Evolutionary conservation across 805 yeast genomes (phyloP), one percentile per base, ranked within the genome.

Genomic region (Metschnikowia santaceciliae): DNA sequence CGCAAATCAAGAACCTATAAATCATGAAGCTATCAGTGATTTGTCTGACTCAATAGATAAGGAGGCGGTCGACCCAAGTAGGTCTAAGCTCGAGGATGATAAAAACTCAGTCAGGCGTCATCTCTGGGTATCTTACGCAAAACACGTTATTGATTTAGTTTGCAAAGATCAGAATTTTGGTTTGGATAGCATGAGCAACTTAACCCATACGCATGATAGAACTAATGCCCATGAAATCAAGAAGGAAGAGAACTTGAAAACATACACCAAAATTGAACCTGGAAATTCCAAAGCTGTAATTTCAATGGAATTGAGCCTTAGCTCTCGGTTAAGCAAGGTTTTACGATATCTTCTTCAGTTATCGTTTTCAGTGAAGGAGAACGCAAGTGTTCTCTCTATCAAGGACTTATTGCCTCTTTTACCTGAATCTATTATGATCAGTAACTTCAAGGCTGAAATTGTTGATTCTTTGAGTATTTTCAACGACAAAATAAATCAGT

Each of bases 381-480:
- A 57, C 19, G 48, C 59, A 2, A 65, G 63, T 34, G 60, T 79
- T 13, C 63, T 88, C 19, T 78, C 84, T 3, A 83, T 94, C 41
- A 90, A 88, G 54, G 98, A 94, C 60, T 62, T 94, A 38, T 68
- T 94, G 46, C 95, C 95, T 1, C 70, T 89, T 32, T 84, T 94
- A 56, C 96, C 97, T 0, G 91, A 90, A 58, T 82, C 88, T 51
- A 79, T 88, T 0, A 82, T 88, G 26, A 84, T 94, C 45, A 94
- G 88, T 56, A 83, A 86, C 53, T 80, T 94, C 61, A 89, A 90
- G 56, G 88, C 86, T 43, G 96, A 90, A 58, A 80, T 94, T 40
- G 88, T 91, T 32, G 74, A 76, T 43, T 85, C 92, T n/a, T 70
- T 94, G 55, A 91, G 89, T 61, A 76, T 75, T 30, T 86, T 89